Conservation (phyloP, 2,329 filamentous ascomycete species). For the Zelopaecilomyces penicillatus region DNA sequence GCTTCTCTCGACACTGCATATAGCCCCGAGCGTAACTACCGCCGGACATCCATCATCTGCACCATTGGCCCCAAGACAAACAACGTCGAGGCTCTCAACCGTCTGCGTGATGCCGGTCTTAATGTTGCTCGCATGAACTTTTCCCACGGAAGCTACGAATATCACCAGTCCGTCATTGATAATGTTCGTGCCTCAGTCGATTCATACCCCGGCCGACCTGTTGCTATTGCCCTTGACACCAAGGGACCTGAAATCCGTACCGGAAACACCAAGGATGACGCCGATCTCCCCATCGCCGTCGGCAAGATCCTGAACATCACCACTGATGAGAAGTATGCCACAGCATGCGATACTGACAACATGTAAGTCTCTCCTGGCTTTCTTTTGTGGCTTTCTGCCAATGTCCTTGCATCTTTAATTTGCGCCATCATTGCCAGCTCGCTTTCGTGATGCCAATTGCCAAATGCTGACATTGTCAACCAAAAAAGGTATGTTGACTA, state of each 20-base stretch:
- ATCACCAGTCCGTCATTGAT: slow-evolving; percentile 97
- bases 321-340: slow-evolving; percentile 88
- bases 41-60: slow-evolving; percentile 96
- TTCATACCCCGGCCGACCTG: slow-evolving; percentile 67
- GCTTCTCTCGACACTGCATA: slow-evolving; percentile 78
- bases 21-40: slow-evolving; percentile 79
- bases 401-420: not conserved
- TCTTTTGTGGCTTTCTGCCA: not conserved
- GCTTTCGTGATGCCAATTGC: not conserved
- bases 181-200: slow-evolving; percentile 83
- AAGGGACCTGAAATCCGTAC: slow-evolving; percentile 57
- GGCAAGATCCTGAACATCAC: slow-evolving; percentile 90
- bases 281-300: slow-evolving; percentile 78
- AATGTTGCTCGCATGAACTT: slow-evolving; percentile 99
- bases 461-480: slow-evolving; percentile 1
- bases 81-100: slow-evolving; percentile 93
- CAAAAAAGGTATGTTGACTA: slow-evolving; percentile 81
- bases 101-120: slow-evolving; percentile 79
- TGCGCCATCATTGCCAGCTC: not conserved
- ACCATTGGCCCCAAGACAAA: slow-evolving; percentile 99
- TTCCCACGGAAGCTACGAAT: slow-evolving; percentile 72
- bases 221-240: slow-evolving; percentile 87
- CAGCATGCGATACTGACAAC: slow-evolving; percentile 77
- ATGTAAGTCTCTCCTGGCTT: slow-evolving; percentile 54
- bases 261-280: slow-evolving; percentile 68